These are phyloP conservation scores for Brassica carinata DNA, from an alignment of 345 rosid species.

Conservation along the genomic window DNA sequence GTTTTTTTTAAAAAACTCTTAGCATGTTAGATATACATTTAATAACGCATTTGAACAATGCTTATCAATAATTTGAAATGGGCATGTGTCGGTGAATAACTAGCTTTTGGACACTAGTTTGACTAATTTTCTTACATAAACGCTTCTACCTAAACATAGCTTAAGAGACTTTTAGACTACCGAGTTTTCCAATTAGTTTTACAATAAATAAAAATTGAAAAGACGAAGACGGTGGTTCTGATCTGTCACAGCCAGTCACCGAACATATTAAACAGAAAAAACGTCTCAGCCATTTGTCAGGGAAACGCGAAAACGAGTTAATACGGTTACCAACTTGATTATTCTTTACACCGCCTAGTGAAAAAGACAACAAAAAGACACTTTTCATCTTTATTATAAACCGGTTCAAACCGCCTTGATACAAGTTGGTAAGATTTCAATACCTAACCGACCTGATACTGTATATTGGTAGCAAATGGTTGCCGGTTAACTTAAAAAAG, in stretches of 20 bases:
- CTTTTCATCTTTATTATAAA: slow-evolving; percentile 6
- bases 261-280: background rate
- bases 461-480: background rate
- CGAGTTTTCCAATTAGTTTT: background rate
- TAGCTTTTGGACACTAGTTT: background rate
- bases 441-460: background rate
- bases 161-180: background rate
- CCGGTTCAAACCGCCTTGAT: background rate
- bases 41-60: background rate
- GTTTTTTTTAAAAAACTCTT: no score
- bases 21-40: background rate
- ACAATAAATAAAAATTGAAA: background rate
- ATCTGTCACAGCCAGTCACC: slow-evolving; percentile 15
- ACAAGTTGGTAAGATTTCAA: background rate
- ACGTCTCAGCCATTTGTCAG: slow-evolving; percentile 9
- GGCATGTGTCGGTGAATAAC: background rate
- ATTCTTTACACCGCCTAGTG: slow-evolving; percentile 7
- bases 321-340: slow-evolving; percentile 22
- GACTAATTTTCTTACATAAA: background rate
- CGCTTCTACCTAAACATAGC: background rate
- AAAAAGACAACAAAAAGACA: slow-evolving; percentile 23
- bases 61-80: background rate
- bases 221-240: slow-evolving; percentile 5
- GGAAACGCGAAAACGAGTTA: slow-evolving; percentile 25
- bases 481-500: background rate